Conservation (phyloP, 1,139 yeast genomes). For the Suhomyces guaymorum region DNA sequence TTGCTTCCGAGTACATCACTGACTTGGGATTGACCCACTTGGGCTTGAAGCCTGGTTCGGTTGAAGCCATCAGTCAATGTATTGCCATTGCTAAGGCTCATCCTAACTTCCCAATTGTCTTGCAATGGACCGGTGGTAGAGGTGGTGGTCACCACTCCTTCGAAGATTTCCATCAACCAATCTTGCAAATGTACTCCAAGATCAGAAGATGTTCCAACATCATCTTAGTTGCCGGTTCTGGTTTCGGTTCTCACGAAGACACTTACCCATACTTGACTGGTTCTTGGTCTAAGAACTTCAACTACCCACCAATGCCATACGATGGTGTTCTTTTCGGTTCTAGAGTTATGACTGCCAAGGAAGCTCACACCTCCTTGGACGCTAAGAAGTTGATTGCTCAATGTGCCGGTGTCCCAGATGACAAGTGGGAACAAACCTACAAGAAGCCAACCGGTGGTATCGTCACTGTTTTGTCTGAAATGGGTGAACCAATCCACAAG, state of each 20-base stretch:
- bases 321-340: slow-evolving; percentile 97
- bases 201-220: slow-evolving; percentile 91
- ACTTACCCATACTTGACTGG: slow-evolving; percentile 98
- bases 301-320: slow-evolving; percentile 98
- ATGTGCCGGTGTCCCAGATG: slow-evolving; percentile 87
- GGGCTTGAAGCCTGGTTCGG: slow-evolving; percentile 96
- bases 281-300: slow-evolving; percentile 82
- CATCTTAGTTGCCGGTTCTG: slow-evolving; percentile 93
- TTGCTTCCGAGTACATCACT: slow-evolving; percentile 93
- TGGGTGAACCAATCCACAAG: slow-evolving; percentile 99
- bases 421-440: slow-evolving; percentile 91
- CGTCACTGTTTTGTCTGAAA: slow-evolving; percentile 92
- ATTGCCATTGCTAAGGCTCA: slow-evolving; percentile 92
- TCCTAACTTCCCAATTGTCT: slow-evolving; percentile 92
- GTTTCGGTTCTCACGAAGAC: slow-evolving; percentile 95
- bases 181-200: slow-evolving; percentile 91
- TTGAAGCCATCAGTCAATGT: slow-evolving; percentile 86
- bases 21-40: slow-evolving; percentile 90
- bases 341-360: slow-evolving; percentile 96
- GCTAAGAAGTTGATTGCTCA: slow-evolving; percentile 91
- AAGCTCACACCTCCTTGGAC: slow-evolving; percentile 89
- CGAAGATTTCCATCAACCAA: slow-evolving; percentile 98
- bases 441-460: slow-evolving; percentile 97
- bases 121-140: slow-evolving; percentile 99
- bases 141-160: slow-evolving; percentile 99